phyloP scores from a whole-genome alignment of 2,329 filamentous ascomycete genomes.

The Madurella mycetomatis region DNA sequence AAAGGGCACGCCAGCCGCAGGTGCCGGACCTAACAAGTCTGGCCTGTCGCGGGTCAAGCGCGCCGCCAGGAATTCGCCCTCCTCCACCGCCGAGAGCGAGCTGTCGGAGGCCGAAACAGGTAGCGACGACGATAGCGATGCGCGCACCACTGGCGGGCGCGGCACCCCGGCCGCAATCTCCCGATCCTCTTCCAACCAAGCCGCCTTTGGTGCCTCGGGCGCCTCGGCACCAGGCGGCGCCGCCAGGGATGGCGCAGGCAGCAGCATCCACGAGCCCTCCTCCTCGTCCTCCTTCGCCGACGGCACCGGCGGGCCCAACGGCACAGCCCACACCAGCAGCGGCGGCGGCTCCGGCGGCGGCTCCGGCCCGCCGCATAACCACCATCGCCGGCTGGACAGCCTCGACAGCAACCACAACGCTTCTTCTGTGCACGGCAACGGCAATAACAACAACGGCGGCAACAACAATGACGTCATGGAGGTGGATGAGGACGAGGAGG shows the following conservation, averaged over 20 bases:
- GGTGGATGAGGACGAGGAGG: conserved; percentile 65
- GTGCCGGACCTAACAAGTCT: conserved; percentile 46
- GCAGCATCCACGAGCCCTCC: conserved; percentile 19
- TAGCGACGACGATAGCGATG: conserved; percentile 49
- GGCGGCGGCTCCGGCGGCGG: background rate
- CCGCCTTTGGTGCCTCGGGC: background rate
- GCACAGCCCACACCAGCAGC: background rate
- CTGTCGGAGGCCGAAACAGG: conserved; percentile 59
- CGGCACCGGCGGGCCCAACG: background rate
- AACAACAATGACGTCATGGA: conserved; percentile 53
- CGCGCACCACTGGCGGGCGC: conserved; percentile 33
- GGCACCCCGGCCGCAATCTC: conserved; percentile 34
- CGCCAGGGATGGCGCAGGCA: conserved; percentile 17
- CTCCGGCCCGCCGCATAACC: background rate
- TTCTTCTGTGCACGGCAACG: background rate
- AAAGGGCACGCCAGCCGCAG: conserved; percentile 38
- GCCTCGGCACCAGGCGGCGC: conserved; percentile 11
- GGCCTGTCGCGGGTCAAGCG: conserved; percentile 60
- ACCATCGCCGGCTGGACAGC: background rate
- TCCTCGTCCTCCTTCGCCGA: background rate
- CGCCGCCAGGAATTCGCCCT: conserved; percentile 56
- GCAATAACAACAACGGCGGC: conserved; percentile 7
- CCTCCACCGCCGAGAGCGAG: conserved; percentile 60
- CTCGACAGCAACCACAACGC: background rate
- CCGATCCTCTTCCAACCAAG: conserved; percentile 23